Evolutionary conservation across 768 basidiomycete genomes (phyloP).

Genomic region (Leucogyrophana mollusca): DNA sequence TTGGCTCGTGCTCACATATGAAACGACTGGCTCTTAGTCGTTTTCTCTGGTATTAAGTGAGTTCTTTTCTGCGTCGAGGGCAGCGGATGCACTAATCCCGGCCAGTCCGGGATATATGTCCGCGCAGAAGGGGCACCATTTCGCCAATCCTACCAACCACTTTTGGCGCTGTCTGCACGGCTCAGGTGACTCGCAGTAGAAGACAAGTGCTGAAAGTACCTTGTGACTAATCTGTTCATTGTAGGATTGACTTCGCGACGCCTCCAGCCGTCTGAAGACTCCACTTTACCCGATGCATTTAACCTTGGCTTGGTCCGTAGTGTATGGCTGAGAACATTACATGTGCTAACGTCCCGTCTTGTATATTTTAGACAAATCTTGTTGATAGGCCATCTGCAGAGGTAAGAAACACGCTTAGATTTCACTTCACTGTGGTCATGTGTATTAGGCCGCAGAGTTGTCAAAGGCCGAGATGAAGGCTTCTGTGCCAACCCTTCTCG

Average conservation of each 20-base stretch:
- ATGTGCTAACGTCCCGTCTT: background rate
- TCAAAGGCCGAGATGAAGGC: conserved; percentile 48
- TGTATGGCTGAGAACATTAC: background rate
- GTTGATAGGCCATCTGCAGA: conserved; percentile 68
- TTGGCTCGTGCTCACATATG: background rate
- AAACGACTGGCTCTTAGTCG: conserved; percentile 56
- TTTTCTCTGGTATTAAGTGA: conserved; percentile 88
- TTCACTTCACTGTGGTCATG: conserved; percentile 1
- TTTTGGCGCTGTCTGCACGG: conserved; percentile 75
- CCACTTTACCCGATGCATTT: conserved; percentile 53
- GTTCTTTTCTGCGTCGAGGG: conserved; percentile 12
- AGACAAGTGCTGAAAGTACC: no score
- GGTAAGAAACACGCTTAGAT: conserved; percentile 28
- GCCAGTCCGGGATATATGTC: conserved; percentile 67
- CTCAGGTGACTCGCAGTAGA: conserved; percentile 53
- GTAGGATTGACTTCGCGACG: conserved; percentile 57
- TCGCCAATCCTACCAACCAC: conserved; percentile 76
- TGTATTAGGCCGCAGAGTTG: conserved; percentile 52
- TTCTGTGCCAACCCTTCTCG: conserved; percentile 56
- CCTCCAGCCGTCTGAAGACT: conserved; percentile 58
- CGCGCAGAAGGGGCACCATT: conserved; percentile 73
- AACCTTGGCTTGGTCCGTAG: conserved; percentile 64
- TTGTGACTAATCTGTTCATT: background rate
- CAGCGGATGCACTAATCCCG: background rate
- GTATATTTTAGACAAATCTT: conserved; percentile 61